These are phyloP conservation scores for Simmondsia chinensis DNA, from an alignment of 148 eudicot genomes.

Conservation along the genomic window DNA sequence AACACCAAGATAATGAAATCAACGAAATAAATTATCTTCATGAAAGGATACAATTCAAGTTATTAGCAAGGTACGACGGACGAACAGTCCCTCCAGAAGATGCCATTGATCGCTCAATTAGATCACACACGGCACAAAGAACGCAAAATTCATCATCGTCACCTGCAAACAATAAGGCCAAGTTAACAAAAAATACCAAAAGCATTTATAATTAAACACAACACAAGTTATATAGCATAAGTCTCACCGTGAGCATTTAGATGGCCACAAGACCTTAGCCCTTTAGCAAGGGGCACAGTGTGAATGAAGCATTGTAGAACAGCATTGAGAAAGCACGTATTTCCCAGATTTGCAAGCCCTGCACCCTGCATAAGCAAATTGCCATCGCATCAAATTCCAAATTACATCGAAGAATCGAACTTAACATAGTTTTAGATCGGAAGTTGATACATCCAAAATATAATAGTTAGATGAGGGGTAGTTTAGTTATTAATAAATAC, in stretches of 20 bases:
- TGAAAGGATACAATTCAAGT: slow-evolving; percentile 66
- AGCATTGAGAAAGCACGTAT: slow-evolving; percentile 68
- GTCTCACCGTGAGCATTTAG: slow-evolving; percentile 48
- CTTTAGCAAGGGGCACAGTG: slow-evolving; percentile 65
- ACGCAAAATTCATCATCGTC: slow-evolving; percentile 40
- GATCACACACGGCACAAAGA: slow-evolving; percentile 49
- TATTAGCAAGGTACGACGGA: slow-evolving; percentile 52
- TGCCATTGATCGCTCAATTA: slow-evolving; percentile 31
- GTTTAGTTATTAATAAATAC: no score
- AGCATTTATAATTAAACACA: not conserved
- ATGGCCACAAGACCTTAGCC: slow-evolving; percentile 26
- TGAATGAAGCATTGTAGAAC: slow-evolving; percentile 78
- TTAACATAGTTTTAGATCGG: not conserved
- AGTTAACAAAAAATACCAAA: not conserved
- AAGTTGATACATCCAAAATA: no score
- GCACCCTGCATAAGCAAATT: slow-evolving; percentile 43
- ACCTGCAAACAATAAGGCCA: slow-evolving; percentile 48
- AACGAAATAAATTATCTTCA: not conserved
- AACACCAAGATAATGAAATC: not conserved
- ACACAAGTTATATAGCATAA: not conserved
- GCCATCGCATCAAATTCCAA: not conserved
- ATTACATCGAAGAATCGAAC: not conserved
- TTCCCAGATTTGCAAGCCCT: slow-evolving; percentile 52
- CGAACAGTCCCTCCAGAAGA: slow-evolving; percentile 19
- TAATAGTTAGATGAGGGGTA: no score